A percentile compares a stretch with the other conserved stretches of the same genome.
These are phyloP conservation scores for Dentipellis sp. DNA, from an alignment of 768 basidiomycete genomes.

Conservation along the genomic window DNA sequence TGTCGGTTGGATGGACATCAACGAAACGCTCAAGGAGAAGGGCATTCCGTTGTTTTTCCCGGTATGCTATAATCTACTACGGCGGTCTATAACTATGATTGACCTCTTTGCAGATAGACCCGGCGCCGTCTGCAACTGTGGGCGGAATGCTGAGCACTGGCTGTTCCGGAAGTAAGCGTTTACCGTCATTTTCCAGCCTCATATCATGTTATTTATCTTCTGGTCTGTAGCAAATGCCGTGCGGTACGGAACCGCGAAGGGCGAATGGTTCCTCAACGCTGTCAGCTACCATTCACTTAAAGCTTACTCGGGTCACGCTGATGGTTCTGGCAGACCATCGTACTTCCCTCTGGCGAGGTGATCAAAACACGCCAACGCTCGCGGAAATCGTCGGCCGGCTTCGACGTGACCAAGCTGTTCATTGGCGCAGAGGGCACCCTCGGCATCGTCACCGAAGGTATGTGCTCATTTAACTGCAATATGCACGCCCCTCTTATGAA, in stretches of 20 bases:
- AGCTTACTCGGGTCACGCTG: not conserved
- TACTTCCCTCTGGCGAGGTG: slow-evolving; percentile 80
- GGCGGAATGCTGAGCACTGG: slow-evolving; percentile 86
- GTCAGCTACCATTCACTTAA: slow-evolving; percentile 29
- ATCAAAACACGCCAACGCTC: slow-evolving; percentile 79
- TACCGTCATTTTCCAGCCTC: not conserved
- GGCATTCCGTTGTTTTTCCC: slow-evolving; percentile 84
- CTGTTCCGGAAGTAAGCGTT: slow-evolving; percentile 65
- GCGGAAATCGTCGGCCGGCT: slow-evolving; percentile 83
- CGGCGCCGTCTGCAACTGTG: slow-evolving; percentile 71
- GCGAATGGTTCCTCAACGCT: slow-evolving; percentile 83
- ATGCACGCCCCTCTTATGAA: not conserved
- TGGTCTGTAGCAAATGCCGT: slow-evolving; percentile 57
- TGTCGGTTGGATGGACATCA: slow-evolving; percentile 61
- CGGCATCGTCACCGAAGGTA: slow-evolving; percentile 85
- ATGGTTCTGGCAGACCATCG: slow-evolving; percentile 54
- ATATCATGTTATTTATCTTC: not conserved
- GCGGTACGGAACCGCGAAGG: slow-evolving; percentile 82
- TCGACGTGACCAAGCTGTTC: slow-evolving; percentile 78
- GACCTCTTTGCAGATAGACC: slow-evolving; percentile 39
- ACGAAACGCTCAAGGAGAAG: slow-evolving; percentile 54
- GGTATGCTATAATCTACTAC: slow-evolving; percentile 24
- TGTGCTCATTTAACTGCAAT: not conserved
- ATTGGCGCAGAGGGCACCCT: slow-evolving; percentile 79
- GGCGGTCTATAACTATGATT: not conserved